Conservation (phyloP, 78 protist species). For the Andalucia godoyi region DNA sequence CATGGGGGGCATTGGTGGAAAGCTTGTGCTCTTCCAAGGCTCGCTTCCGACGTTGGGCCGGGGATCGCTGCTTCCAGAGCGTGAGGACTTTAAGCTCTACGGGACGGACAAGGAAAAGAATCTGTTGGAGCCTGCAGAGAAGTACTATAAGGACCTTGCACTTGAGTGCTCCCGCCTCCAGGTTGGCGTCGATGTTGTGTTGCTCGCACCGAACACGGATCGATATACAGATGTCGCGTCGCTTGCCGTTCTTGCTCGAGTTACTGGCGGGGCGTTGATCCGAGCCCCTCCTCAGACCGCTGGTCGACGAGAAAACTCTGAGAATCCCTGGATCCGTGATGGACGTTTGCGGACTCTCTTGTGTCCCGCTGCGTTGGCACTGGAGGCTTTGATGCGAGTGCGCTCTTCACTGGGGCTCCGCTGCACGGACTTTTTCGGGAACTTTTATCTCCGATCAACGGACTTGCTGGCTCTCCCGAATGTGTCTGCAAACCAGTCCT, state of each 20-base stretch:
- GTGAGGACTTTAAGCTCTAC: not conserved
- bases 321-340: too few species aligned
- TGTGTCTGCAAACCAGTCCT: conserved; percentile 29
- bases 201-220: conserved; percentile 7
- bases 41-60: not conserved
- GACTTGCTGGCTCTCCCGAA: conserved; percentile 50
- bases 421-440: conserved; percentile 26
- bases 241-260: conserved; percentile 17
- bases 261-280: conserved; percentile 45
- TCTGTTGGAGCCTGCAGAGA: conserved; percentile 31
- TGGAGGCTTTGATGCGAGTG: conserved; percentile 67
- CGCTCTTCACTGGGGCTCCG: conserved; percentile 34
- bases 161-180: conserved; percentile 23
- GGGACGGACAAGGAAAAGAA: conserved; percentile 12
- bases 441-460: conserved; percentile 40
- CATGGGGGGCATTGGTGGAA: not conserved
- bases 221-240: conserved; percentile 17
- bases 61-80: not conserved
- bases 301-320: conserved; percentile 16
- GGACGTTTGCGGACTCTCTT: too few species aligned
- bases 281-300: conserved; percentile 7
- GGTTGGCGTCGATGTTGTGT: conserved; percentile 36
- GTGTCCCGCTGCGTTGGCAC: conserved; percentile 16
- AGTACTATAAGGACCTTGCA: conserved; percentile 49
- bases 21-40: not conserved